Conservation (phyloP, 257 asterid genomes). For the Apocynum venetum region DNA sequence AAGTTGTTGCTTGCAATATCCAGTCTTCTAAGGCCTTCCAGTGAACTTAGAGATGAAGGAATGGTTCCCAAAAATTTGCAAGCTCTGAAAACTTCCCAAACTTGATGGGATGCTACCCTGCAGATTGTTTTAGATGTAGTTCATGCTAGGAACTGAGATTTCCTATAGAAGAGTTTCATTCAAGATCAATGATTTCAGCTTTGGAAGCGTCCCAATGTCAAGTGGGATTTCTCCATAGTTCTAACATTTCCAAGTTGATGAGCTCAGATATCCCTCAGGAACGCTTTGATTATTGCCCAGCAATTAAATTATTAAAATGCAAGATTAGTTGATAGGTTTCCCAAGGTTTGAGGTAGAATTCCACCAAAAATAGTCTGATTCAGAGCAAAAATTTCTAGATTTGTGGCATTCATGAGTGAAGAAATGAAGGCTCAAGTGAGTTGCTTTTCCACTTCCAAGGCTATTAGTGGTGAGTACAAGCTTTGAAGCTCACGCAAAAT, state of each 20-base stretch:
- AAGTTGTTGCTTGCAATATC: neutral
- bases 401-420: neutral
- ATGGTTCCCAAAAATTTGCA: neutral
- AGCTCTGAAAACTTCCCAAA: neutral
- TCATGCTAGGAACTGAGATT: neutral
- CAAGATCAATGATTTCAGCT: neutral
- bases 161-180: neutral
- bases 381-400: neutral
- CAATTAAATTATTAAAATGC: too few relatives aligned
- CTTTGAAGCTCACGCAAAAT: neutral
- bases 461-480: neutral
- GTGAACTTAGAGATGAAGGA: neutral
- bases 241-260: neutral
- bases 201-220: neutral
- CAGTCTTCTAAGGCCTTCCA: neutral
- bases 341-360: neutral
- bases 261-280: neutral
- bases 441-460: neutral
- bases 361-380: neutral
- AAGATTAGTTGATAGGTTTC: neutral
- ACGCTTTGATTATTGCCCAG: neutral
- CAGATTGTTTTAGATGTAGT: neutral
- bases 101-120: neutral
- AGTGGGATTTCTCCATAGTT: neutral
- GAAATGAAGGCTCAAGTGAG: neutral